Conservation (phyloP, 2,329 filamentous ascomycete species). For the Claviceps pazoutovae region DNA sequence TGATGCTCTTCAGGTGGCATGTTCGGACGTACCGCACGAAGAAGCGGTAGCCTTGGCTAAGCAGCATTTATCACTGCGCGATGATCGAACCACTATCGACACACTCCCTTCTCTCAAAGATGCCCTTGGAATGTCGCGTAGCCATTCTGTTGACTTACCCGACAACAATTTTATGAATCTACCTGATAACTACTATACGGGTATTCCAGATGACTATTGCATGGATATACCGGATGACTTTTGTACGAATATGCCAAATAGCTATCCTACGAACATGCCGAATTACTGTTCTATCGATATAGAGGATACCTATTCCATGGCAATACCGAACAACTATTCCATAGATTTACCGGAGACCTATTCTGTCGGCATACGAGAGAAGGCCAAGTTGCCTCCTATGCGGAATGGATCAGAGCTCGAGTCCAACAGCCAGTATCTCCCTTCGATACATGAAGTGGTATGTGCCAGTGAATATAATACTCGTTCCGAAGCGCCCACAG, state of each 20-base stretch:
- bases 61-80: conserved; percentile 20
- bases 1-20: conserved; percentile 16
- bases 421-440: conserved; percentile 21
- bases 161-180: no score
- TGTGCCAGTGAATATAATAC: conserved; percentile 7
- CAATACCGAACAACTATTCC: no score
- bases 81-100: conserved; percentile 14
- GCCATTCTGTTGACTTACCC: no score
- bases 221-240: no score
- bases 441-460: conserved; percentile 20
- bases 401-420: conserved; percentile 24
- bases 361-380: conserved; percentile 6
- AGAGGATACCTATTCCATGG: conserved; percentile 9
- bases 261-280: no score
- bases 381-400: conserved; percentile 22
- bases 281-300: no score
- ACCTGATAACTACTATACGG: no score
- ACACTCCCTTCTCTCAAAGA: conserved; percentile 4
- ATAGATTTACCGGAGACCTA: conserved; percentile 5
- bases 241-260: no score
- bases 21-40: no score
- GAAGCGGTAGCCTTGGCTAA: conserved; percentile 17
- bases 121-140: neutral
- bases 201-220: no score
- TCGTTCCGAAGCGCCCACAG: conserved; percentile 15